These are phyloP conservation scores for Sarcodon aspratus DNA, from an alignment of 768 basidiomycete genomes.

Conservation along the genomic window DNA sequence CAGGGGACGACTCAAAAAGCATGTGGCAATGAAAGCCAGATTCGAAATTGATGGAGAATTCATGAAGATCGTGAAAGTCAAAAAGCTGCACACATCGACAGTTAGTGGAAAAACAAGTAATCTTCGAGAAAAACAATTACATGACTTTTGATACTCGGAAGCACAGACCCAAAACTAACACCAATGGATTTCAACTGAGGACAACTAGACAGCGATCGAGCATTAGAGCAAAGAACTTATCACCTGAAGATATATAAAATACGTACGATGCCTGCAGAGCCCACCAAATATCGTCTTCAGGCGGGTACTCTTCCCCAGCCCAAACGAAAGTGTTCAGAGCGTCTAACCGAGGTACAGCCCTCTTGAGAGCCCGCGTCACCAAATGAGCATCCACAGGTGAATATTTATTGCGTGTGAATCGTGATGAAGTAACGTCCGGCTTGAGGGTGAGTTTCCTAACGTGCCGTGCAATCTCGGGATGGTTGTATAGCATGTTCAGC, in stretches of 20 bases:
- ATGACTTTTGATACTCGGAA: constrained; percentile 49
- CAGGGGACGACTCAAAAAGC: constrained; percentile 42
- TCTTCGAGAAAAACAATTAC: constrained; percentile 20
- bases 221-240: background rate
- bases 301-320: constrained; percentile 54
- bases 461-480: constrained; percentile 53
- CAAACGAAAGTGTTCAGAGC: constrained; percentile 58
- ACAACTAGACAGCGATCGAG: constrained; percentile 32
- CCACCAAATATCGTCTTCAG: constrained; percentile 70
- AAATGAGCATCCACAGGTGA: constrained; percentile 1
- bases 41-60: constrained; percentile 52
- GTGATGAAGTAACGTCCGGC: constrained; percentile 14
- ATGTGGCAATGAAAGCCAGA: constrained; percentile 54
- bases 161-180: constrained; percentile 46
- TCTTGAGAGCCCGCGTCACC: constrained; percentile 1
- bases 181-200: constrained; percentile 52
- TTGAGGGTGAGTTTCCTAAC: constrained; percentile 46
- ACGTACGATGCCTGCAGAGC: constrained; percentile 55
- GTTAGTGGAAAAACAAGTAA: constrained; percentile 1
- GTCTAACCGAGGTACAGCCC: constrained; percentile 40
- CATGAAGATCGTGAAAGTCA: constrained; percentile 50
- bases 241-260: background rate
- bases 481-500: constrained; percentile 47
- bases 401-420: background rate
- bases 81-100: constrained; percentile 38